phyloP scores from a whole-genome alignment of 2,329 filamentous ascomycete genomes.

The Colletotrichum aenigma region DNA sequence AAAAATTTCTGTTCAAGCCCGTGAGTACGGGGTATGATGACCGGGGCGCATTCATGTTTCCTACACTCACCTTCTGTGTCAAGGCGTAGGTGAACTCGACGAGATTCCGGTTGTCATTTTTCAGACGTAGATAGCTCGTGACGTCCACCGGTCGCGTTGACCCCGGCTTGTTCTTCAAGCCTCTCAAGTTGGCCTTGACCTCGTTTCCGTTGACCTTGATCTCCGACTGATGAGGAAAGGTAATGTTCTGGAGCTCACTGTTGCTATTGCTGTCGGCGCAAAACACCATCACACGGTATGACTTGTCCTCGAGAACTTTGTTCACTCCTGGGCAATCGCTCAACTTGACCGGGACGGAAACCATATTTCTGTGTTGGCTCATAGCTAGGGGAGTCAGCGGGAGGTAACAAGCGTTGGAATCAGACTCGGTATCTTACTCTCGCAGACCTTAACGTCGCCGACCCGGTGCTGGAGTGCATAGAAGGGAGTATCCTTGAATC shows the following conservation, averaged over 20 bases:
- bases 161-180: conserved; percentile 93
- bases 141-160: conserved; percentile 94
- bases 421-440: conserved; percentile 59
- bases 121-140: conserved; percentile 75
- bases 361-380: conserved; percentile 58
- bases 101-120: conserved; percentile 68
- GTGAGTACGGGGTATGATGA: conserved; percentile 19
- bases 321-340: conserved; percentile 58
- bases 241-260: conserved; percentile 70
- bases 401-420: neutral
- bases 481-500: conserved; percentile 80
- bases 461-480: conserved; percentile 73
- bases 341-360: conserved; percentile 48
- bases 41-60: neutral
- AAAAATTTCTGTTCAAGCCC: conserved; percentile 66
- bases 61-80: conserved; percentile 75
- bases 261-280: conserved; percentile 68
- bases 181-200: conserved; percentile 90
- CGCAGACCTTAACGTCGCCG: conserved; percentile 69
- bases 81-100: conserved; percentile 91
- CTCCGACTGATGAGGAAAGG: conserved; percentile 92
- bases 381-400: conserved; percentile 46
- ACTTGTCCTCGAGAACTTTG: conserved; percentile 63
- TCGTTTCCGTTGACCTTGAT: conserved; percentile 88
- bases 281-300: conserved; percentile 79